Base-by-base conservation (phyloP, 2,329 filamentous ascomycete species). In the Alternaria brassicae region DNA sequence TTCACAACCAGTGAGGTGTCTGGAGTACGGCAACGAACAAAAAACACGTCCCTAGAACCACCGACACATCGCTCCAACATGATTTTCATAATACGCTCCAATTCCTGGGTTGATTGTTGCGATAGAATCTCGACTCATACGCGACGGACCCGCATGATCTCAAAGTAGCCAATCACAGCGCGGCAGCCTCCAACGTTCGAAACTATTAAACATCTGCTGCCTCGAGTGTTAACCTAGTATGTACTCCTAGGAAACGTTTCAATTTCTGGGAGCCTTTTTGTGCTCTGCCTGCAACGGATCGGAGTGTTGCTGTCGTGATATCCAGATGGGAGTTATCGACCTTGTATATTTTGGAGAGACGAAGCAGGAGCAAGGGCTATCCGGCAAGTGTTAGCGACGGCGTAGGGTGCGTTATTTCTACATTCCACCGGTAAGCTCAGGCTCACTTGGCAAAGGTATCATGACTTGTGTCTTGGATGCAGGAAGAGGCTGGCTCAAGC, bases 401-500 rank as follows among this genome's bases (percentile, higher is more conserved):
- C 65, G 45, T 64, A 62, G 61, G 58, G 52, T 61, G 44, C 40
- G 39, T 42, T 41, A 53, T 51, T 32, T 49, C 32, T 37, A 45
- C 54, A 52, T 28, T 30, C 37, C 53, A 56, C 10, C 23, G 37
- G 44, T 44, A 60, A 53, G 52, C 53, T 58, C 51, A 56, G 49
- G 55, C 61, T 57, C 47, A 62, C 56, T 50, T 56, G 55, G 56
- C 40, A 48, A 61, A 62, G 37, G 53, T 47, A 48, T 54, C 56
- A 58, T 47, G 41, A 40, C 53, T 32, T 40, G 13, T 30, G 28
- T 51, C 53, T 56, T 60, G 42, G 39, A 45, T 51, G 54, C 42
- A 63, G 47, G 52, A 51, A 49, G 60, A 50, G 44, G 51, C 41
- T 59, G 27, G 41, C 41, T 37, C 19, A 45, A 60, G 32, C 36